A percentile compares a stretch with the other conserved stretches of the same genome.
phyloP scores from a whole-genome alignment of 2,329 filamentous ascomycete genomes.

The Colletotrichum truncatum region DNA sequence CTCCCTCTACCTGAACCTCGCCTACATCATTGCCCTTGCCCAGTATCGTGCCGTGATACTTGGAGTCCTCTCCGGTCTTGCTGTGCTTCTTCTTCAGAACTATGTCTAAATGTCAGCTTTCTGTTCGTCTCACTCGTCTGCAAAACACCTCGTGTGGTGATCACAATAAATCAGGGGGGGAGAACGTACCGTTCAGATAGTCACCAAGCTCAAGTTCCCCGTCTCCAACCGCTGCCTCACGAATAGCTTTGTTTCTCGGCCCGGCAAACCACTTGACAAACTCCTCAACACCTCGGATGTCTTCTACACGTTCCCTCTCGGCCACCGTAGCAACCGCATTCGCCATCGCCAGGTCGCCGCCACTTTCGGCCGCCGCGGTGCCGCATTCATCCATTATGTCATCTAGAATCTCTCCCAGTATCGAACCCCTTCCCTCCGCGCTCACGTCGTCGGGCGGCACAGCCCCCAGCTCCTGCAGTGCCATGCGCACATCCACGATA shows the following conservation, averaged over 20 bases:
- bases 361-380: constrained; percentile 72
- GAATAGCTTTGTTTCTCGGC: constrained; percentile 79
- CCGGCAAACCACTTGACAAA: constrained; percentile 85
- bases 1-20: constrained; percentile 82
- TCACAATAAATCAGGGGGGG: background rate
- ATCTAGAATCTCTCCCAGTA: constrained; percentile 77
- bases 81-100: constrained; percentile 92
- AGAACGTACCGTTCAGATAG: constrained; percentile 69
- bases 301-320: constrained; percentile 44
- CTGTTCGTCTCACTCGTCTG: background rate
- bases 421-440: constrained; percentile 55
- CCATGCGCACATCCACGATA: constrained; percentile 84
- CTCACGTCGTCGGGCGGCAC: constrained; percentile 74
- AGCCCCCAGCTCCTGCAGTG: constrained; percentile 82
- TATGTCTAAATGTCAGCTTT: constrained; percentile 41
- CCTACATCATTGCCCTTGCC: constrained; percentile 75
- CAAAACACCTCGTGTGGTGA: too few relatives aligned
- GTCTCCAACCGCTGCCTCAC: constrained; percentile 80
- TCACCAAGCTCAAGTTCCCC: constrained; percentile 72
- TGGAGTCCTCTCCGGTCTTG: constrained; percentile 86
- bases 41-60: constrained; percentile 85
- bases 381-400: constrained; percentile 74
- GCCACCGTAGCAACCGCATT: constrained; percentile 7
- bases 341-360: constrained; percentile 2
- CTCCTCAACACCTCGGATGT: constrained; percentile 78